These are phyloP conservation scores for Solidago caesia DNA, from an alignment of 129 eudicot species.

Conservation along the genomic window DNA sequence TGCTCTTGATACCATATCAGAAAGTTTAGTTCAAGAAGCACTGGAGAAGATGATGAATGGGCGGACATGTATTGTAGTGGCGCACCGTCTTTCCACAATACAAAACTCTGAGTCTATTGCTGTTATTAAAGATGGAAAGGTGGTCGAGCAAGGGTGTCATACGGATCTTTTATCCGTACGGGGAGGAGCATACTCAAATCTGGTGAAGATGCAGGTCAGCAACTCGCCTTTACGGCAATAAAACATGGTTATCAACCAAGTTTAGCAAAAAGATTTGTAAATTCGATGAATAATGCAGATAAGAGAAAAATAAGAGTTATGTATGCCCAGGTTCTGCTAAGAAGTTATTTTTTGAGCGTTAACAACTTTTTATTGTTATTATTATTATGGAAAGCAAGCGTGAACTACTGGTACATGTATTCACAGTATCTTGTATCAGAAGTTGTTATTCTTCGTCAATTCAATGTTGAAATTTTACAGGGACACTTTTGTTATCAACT, in stretches of 20 bases:
- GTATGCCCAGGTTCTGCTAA: slow-evolving; percentile 8
- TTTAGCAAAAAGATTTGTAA: slow-evolving; percentile 7
- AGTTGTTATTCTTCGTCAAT: background rate
- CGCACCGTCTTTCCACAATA: slow-evolving; percentile 70
- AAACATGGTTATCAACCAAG: background rate
- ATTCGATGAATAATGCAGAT: background rate
- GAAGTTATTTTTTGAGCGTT: background rate
- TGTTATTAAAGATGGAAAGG: slow-evolving; percentile 63
- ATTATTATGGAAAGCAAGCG: background rate
- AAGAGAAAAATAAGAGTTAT: slow-evolving; percentile 5
- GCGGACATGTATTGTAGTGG: slow-evolving; percentile 65
- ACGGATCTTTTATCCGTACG: slow-evolving; percentile 50
- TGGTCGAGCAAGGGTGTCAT: slow-evolving; percentile 70
- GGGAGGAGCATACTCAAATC: slow-evolving; percentile 48
- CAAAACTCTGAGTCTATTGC: slow-evolving; percentile 59
- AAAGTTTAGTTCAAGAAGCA: slow-evolving; percentile 73
- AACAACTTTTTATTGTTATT: background rate
- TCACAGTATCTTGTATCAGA: background rate
- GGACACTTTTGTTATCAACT: background rate
- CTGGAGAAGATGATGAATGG: slow-evolving; percentile 66
- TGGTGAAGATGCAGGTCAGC: slow-evolving; percentile 52
- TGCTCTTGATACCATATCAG: slow-evolving; percentile 64
- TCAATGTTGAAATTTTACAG: background rate
- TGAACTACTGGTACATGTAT: background rate
- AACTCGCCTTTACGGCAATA: slow-evolving; percentile 35